Base-by-base conservation (phyloP, 352 stramenopile species). In the Globisporangium cederbergense region DNA sequence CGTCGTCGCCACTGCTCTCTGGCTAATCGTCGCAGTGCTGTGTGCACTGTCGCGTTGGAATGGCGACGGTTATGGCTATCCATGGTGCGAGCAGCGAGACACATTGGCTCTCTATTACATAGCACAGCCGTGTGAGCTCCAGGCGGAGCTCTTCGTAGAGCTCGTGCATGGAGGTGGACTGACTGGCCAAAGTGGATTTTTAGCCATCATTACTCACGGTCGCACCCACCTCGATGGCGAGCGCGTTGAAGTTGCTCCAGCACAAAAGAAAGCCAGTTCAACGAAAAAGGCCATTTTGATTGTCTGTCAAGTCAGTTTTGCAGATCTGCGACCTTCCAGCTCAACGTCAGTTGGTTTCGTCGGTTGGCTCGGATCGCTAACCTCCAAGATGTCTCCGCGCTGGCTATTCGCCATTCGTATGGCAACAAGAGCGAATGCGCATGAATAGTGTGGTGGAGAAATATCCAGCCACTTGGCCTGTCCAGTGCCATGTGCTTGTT, bases 261-360 rank as follows among this genome's bases (percentile, higher is more conserved):
- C 52, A 40, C 36, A 42, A 58, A 58, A 58, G 38, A 36, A 32
- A 58, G 52, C 52, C 52, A 58, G 52, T 46, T 58, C 32, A 18
- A 5, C 18, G 52, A n/a, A 20, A 58, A 30, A 14, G 32, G n/a
- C 52, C 32, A 22, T 40, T 57, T 57, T 13, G 14, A 28, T 16
- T 11, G 7, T 5, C 3, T 56, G 47, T 55, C 49, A 38, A 28
- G 42, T 47, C 42, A 47, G 42, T 22, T 22, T 47, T 47, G 42
- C 4, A 6, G 40, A 46, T 46, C 4, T 46, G 18, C 16, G 42
- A 7, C 9, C 13, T 46, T 46, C 13, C 11, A 46, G 10, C 36
- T 42, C 16, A 10, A 42, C 36, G 36, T 42, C 10, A 9, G 1
- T 36, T 1, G 4, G 4, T 36, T 36, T 5, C 4, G 32, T 5